Conservation (phyloP, 2,329 filamentous ascomycete genomes). For the Aspergillus luchuensis region DNA sequence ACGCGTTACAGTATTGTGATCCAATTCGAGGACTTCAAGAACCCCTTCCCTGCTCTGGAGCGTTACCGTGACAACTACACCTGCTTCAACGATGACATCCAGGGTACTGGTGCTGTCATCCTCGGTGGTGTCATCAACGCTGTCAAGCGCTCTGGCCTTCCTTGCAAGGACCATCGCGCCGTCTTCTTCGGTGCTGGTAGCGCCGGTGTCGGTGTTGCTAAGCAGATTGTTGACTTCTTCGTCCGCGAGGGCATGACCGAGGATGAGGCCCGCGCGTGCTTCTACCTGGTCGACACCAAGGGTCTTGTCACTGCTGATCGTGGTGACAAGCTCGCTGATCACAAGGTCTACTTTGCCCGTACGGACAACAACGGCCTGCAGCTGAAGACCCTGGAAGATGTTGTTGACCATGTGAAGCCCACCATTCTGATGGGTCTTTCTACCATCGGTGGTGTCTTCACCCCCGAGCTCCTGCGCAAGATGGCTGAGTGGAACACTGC, state of each 20-base stretch:
- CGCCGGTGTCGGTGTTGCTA: constrained; percentile 94
- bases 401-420: constrained; percentile 92
- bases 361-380: constrained; percentile 66
- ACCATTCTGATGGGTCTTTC: constrained; percentile 93
- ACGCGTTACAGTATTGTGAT: constrained; percentile 63
- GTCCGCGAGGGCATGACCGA: constrained; percentile 88
- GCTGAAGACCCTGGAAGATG: constrained; percentile 78
- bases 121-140: constrained; percentile 75
- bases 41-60: constrained; percentile 90
- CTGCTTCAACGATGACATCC: constrained; percentile 98
- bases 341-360: constrained; percentile 71
- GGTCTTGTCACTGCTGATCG: constrained; percentile 92
- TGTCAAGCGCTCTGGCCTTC: constrained; percentile 82
- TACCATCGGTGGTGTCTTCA: constrained; percentile 93
- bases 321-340: constrained; percentile 88
- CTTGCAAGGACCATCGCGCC: constrained; percentile 84
- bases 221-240: constrained; percentile 97
- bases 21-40: constrained; percentile 98
- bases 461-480: constrained; percentile 74
- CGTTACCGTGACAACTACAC: constrained; percentile 86
- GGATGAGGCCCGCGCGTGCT: constrained; percentile 82
- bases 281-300: constrained; percentile 97
- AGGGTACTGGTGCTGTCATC: constrained; percentile 94
- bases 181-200: constrained; percentile 96
- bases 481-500: constrained; percentile 66